Percentiles rank a stretch among this genome's conserved stretches.
phyloP scores from a whole-genome alignment of 768 basidiomycete species.

The Suillus luteus region DNA sequence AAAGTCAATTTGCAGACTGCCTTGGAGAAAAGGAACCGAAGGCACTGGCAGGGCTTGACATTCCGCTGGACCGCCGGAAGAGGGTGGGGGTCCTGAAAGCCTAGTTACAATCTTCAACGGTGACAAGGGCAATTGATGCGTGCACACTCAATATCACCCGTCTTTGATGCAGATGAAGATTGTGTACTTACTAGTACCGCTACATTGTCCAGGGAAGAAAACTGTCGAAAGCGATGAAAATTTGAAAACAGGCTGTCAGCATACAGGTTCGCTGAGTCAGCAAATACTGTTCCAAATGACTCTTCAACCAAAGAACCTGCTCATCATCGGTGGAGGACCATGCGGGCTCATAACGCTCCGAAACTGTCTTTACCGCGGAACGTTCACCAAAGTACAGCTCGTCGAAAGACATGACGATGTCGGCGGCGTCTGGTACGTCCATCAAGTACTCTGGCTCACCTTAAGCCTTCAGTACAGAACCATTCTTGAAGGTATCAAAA shows the following conservation, averaged over 20 bases:
- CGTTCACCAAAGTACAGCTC: slow-evolving; percentile 45
- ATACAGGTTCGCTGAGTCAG: not conserved
- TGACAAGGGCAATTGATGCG: not conserved
- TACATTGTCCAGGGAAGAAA: not conserved
- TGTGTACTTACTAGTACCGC: not conserved
- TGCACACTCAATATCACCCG: no score
- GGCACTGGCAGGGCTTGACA: not conserved
- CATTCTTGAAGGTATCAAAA: slow-evolving; percentile 1
- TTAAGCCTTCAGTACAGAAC: not conserved
- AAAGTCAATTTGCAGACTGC: not conserved
- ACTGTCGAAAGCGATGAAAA: not conserved
- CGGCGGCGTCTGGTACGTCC: slow-evolving; percentile 52
- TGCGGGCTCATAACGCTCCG: slow-evolving; percentile 49
- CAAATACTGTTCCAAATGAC: not conserved
- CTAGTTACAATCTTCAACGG: not conserved
- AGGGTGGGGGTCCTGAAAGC: not conserved
- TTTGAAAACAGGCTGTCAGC: not conserved
- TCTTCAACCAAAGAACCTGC: slow-evolving; percentile 35
- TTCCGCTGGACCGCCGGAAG: not conserved
- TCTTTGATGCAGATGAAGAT: not conserved
- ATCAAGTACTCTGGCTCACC: not conserved
- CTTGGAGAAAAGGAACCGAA: not conserved
- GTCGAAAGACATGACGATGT: slow-evolving; percentile 48
- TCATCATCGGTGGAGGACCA: slow-evolving; percentile 44
- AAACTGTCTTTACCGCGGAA: slow-evolving; percentile 45